These are phyloP conservation scores for Nymphaea colorata DNA, from an alignment of 164 flowering plant species.

Conservation along the genomic window DNA sequence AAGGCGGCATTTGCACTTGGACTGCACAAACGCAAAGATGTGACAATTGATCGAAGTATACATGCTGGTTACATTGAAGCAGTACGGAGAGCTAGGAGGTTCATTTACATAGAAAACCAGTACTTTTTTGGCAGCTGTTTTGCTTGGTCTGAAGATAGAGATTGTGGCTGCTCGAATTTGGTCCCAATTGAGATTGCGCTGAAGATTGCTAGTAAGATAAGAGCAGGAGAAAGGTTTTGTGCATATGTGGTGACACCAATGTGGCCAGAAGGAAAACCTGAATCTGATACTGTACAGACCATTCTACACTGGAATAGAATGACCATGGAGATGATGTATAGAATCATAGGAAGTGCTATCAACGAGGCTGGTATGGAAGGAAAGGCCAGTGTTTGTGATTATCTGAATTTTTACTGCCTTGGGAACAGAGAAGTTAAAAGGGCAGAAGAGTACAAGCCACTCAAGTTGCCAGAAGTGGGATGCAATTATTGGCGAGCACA, in stretches of 20 bases:
- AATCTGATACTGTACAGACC: constrained; percentile 46
- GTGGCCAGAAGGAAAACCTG: constrained; percentile 77
- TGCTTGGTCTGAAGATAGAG: constrained; percentile 34
- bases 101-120: constrained; percentile 71
- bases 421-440: constrained; percentile 38
- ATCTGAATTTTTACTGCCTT: constrained; percentile 57
- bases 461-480: constrained; percentile 31
- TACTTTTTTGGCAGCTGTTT: constrained; percentile 63
- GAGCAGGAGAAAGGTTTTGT: constrained; percentile 48
- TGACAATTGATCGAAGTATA: constrained; percentile 47
- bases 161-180: constrained; percentile 38
- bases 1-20: constrained; percentile 28
- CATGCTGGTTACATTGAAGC: constrained; percentile 67
- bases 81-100: constrained; percentile 50
- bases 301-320: constrained; percentile 62
- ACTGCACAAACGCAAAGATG: constrained; percentile 42
- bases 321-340: constrained; percentile 77
- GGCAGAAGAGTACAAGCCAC: constrained; percentile 32
- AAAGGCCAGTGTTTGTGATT: constrained; percentile 27
- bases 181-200: constrained; percentile 60
- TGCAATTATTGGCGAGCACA: constrained; percentile 33
- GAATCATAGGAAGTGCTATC: constrained; percentile 34
- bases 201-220: constrained; percentile 59
- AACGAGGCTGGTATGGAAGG: constrained; percentile 15
- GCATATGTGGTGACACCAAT: constrained; percentile 60